Conservation (phyloP, 2,329 filamentous ascomycete genomes). For the Penicillium sp. region DNA sequence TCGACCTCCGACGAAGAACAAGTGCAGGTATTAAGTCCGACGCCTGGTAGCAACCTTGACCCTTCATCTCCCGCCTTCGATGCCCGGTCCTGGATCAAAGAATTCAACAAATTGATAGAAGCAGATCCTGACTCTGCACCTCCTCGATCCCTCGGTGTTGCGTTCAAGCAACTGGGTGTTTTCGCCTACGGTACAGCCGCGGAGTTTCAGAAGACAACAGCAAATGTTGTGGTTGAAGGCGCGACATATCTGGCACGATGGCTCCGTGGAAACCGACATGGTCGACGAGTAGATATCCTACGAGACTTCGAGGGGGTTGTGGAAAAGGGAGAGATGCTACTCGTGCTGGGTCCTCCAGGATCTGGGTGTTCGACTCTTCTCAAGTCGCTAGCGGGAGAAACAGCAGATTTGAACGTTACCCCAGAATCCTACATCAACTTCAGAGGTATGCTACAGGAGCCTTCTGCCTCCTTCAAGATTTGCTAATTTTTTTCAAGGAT, state of each 20-base stretch:
- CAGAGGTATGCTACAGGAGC: constrained; percentile 54
- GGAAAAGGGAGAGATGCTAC: constrained; percentile 52
- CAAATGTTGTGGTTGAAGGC: background rate
- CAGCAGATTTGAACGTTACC: constrained; percentile 73
- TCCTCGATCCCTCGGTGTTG: constrained; percentile 2
- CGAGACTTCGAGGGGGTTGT: constrained; percentile 62
- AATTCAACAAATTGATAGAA: background rate
- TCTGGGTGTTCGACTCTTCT: constrained; percentile 74
- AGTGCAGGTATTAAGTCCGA: background rate
- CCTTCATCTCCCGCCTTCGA: background rate
- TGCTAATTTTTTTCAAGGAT: background rate
- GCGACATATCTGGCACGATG: background rate
- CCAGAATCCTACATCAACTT: constrained; percentile 74
- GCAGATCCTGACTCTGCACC: background rate
- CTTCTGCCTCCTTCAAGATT: background rate
- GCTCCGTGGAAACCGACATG: background rate
- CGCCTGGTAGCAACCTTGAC: background rate
- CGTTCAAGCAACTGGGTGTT: constrained; percentile 1
- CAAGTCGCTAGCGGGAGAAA: constrained; percentile 79
- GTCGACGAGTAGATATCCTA: constrained; percentile 56
- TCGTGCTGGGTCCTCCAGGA: constrained; percentile 50
- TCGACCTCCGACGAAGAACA: background rate
- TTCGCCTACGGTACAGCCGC: background rate
- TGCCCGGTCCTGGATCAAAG: background rate
- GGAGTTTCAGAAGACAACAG: constrained; percentile 4